Evolutionary conservation across 2,329 filamentous ascomycete species (phyloP), one percentile per base, ranked within the genome.

Genomic region (Cyphellophora europaea): DNA sequence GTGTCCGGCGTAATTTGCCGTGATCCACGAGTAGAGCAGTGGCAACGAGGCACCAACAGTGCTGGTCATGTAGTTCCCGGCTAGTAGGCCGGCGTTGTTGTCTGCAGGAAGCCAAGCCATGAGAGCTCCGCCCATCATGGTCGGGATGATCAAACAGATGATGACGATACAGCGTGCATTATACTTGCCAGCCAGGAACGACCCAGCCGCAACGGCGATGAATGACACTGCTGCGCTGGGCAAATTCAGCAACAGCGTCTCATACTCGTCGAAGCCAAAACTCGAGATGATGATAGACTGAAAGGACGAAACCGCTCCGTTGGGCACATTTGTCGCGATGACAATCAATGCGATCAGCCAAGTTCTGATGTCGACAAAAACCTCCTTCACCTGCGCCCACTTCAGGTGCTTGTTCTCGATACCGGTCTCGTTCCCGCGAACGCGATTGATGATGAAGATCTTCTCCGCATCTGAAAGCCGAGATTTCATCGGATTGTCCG

Each of bases 391-490:
- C 33, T 72, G 69, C 3, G 52, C 40, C 11, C 46, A 42, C 43
- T 72, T 71, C 51, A 71, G 65, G 27, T 61, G 54, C 35, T 68
- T 66, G 50, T 66, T 69, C 31, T 68, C 62, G 11, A 71, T 67
- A 5, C 68, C 69, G 2, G 64, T 71, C 33, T 66, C 59, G 25
- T 69, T 67, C 19, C 56, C 55, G 3, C 62, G 54, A 0, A 71
- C 53, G 0, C 65, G 58, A 36, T 66, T 59, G 28, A 63, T 51
- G 13, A 45, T 48, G 4, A 46, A 55, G 19, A 60, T 47, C 27
- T 62, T 57, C 36, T 64, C 59, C 14, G 48, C 51, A 15, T 57
- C 52, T 23, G 46, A 53, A 27, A 65, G 53, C 11, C 54, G 50
- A 11, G 53, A 54, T 2, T 52, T 57, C 49, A 63, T 60, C 1